Evolutionary conservation across 495 filamentous ascomycete genomes (phyloP), one percentile per base, ranked within the genome.

Genomic region (Aspergillus bertholletiae): DNA sequence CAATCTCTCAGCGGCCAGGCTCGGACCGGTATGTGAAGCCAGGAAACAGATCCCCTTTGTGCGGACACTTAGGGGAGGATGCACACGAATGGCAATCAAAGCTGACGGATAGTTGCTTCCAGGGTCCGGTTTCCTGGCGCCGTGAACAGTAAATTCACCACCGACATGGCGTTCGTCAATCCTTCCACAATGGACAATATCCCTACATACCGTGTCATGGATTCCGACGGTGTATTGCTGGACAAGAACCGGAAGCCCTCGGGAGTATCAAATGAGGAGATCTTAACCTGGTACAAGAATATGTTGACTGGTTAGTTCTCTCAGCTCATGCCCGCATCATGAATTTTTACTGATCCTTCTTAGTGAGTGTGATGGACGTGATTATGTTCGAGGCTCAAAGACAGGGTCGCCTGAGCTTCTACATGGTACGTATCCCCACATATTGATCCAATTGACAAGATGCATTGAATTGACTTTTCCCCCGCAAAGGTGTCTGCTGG

Each of bases 121-220:
- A 88, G 85, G 59, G 90, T 98, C 39, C 85, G 86, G 32, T 99
- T 99, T 58, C 94, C 94, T 0, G 94, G 94, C n/a, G 95, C 95
- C 0, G 80, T 99, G 24, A 89, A 95, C 69, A 94, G 88, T 71
- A 88, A 89, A 53, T 97, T 99, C 69, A 96, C 88, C 4, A 84
- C 83, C 56, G 72, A 80, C 5, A 85, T 97, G 67, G 67, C 75
- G 21, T 97, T 97, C 70, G 79, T 88, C 45, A 77, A 82, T 35
- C 88, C 92, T 3, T 78, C 80, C 7, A 77, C 80, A 40, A 65
- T 75, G 45, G 78, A 85, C 15, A 84, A 89, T 7, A 84, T 97
- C 62, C 82, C 90, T 32, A 97, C 92, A 9, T 97, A 92, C 72
- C 87, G 92, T 23, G 83, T 89, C 7, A 83, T 96, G 66, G 87